Base-by-base conservation (phyloP, 2,329 filamentous ascomycete species). In the Rhinocladiella similis region DNA sequence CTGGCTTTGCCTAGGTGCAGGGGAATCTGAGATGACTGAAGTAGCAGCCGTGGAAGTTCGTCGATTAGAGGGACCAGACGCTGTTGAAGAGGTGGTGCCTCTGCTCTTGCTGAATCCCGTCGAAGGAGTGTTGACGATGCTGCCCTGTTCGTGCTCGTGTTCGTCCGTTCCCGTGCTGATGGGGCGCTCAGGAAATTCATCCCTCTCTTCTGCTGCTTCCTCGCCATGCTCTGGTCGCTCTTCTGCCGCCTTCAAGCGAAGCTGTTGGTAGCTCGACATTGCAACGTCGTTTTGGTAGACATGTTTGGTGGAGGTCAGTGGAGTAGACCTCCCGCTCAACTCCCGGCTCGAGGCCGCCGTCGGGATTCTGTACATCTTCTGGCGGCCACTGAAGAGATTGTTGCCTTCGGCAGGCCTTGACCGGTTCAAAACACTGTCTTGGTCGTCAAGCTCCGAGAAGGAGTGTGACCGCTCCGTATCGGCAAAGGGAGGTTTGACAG, bases 281-380 rank as follows among this genome's bases (percentile, higher is more conserved):
- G 86, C 83, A 16, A 97, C 83, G 71, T 99, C 94, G 64, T 94
- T 87, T 22, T 95, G 91, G 68, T 97, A 97, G 1, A 96, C 72
- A 0, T 86, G 81, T 62, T 84, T 86, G 20, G 82, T 89, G 33
- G 63, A 29, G 57, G 57, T 42, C 70, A 69, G 13, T 69, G 69
- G 18, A 72, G 71, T 22, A 5, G n/a, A 27, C 4, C 25, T 25
- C 27, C 54, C 49, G 14, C 29, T 41, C n/a, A 62, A 49, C n/a
- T 63, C 56, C 29, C 49, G 57, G n/a, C 47, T 52, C 12, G 63
- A 63, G 25, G 47, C 41, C 13, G 53, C 79, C 3, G 77, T 78
- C 0, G 89, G 80, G 62, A 96, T 89, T 71, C 91, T 92, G 73
- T 95, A 97, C 36, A 97, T 87, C 75, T 97, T 97, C 71, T 97